Evolutionary conservation across 805 yeast species (phyloP), one percentile per base, ranked within the genome.

Genomic region (Wickerhamomyces mucosus): DNA sequence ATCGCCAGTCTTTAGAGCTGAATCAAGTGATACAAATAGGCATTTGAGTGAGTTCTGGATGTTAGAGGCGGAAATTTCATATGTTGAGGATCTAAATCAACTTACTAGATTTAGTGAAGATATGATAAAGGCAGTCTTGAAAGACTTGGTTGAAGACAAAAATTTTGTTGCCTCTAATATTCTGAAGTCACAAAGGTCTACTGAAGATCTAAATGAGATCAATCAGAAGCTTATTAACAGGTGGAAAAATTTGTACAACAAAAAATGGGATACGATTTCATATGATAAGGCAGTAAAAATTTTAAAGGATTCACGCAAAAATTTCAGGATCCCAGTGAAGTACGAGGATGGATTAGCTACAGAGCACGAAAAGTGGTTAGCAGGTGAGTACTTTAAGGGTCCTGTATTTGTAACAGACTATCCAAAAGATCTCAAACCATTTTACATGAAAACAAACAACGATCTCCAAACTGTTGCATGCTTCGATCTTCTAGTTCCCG

Each of bases 21-120:
- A 92, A 49, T 70, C 70, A 31, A 80, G 94, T 35, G 88, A 85
- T 49, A 92, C 99, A 0, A 82, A 76, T 46, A 67, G 98, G 31
- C 99, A 92, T 53, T 57, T 92, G 36, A 72, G 89, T 37, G 99
- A 92, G 55, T 92, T 92, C 54, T 92, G 96, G 96, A 88, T 92
- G 96, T 57, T 92, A 3, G 99, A 92, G 55, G 94, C 86, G 0
- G 99, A 92, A 51, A 55, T 85, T 15, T 75, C 84, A 7, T 82
- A 81, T 53, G 56, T 80, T 2, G 63, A 65, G 5, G 55, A 62
- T 11, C 68, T 88, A 6, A 48, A 51, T 4, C 79, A 78, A 37
- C 55, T 92, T 34, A 78, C 89, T 2, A 47, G 46, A 3, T 67
- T 84, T 31, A 72, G 78, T 3, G 95, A 88, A 51, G 48, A 50